phyloP scores from a whole-genome alignment of 352 stramenopile genomes.

The Phytophthora pluvialis region DNA sequence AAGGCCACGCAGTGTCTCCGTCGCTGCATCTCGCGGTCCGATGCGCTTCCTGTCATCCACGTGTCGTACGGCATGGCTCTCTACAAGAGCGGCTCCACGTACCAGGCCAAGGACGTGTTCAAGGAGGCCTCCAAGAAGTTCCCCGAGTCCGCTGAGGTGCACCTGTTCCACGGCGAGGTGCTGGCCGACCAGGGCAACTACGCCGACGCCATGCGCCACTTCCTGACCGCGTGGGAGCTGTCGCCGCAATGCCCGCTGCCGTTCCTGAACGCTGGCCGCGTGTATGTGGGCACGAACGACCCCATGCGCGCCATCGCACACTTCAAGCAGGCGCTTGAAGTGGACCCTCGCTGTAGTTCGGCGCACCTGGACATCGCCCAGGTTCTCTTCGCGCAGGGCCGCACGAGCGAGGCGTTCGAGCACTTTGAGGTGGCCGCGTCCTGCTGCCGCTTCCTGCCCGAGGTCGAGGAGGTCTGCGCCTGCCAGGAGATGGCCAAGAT shows the following conservation, averaged over 20 bases:
- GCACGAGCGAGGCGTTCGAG: slow-evolving; percentile 67
- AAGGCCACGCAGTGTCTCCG: slow-evolving; percentile 74
- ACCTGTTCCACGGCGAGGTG: slow-evolving; percentile 86
- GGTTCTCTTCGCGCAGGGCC: slow-evolving; percentile 85
- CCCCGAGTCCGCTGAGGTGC: slow-evolving; percentile 74
- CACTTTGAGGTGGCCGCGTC: slow-evolving; percentile 76
- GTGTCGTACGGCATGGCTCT: slow-evolving; percentile 88
- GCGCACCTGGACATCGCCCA: slow-evolving; percentile 87
- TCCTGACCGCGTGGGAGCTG: slow-evolving; percentile 70
- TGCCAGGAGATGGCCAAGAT: slow-evolving; percentile 84
- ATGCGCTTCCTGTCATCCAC: slow-evolving; percentile 73
- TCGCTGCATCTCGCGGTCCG: slow-evolving; percentile 77
- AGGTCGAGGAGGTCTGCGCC: slow-evolving; percentile 84
- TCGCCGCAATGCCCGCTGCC: slow-evolving; percentile 79
- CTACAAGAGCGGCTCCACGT: slow-evolving; percentile 85
- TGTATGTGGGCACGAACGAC: slow-evolving; percentile 87
- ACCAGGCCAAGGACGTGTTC: slow-evolving; percentile 86
- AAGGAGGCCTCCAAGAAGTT: slow-evolving; percentile 69
- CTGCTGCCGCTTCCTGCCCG: slow-evolving; percentile 83
- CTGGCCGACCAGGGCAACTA: slow-evolving; percentile 86
- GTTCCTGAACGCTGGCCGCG: slow-evolving; percentile 84
- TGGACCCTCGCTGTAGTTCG: slow-evolving; percentile 81
- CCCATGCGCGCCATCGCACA: slow-evolving; percentile 80
- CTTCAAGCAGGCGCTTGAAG: slow-evolving; percentile 78
- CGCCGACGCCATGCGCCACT: slow-evolving; percentile 80